Conservation (phyloP, 2,329 filamentous ascomycete genomes). For the Coniochaeta prunicola region DNA sequence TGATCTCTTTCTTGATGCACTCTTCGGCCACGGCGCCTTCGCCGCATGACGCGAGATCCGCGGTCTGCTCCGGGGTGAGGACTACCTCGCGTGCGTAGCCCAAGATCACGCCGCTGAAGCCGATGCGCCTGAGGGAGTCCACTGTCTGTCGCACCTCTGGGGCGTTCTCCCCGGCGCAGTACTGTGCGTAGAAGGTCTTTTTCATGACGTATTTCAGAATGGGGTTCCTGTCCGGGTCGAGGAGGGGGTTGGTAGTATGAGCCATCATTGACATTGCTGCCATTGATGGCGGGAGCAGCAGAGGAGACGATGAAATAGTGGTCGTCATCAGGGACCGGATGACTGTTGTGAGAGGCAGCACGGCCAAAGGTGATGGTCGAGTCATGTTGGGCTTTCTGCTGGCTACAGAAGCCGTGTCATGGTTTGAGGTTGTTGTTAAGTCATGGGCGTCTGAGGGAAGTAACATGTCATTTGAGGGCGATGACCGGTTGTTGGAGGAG, state of each 20-base stretch:
- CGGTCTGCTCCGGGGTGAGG: conserved; percentile 47
- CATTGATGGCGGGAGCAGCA: conserved; percentile 65
- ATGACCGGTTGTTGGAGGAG: conserved; percentile 16
- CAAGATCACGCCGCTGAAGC: conserved; percentile 77
- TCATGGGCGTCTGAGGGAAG: conserved; percentile 4
- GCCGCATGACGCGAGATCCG: conserved; percentile 33
- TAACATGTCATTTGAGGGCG: conserved; percentile 11
- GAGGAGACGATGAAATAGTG: conserved; percentile 60
- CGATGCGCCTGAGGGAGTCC: conserved; percentile 59
- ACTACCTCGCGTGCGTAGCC: conserved; percentile 81
- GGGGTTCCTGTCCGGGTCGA: conserved; percentile 71
- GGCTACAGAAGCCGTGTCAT: not conserved
- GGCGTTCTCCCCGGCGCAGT: conserved; percentile 75
- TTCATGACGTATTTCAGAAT: conserved; percentile 65
- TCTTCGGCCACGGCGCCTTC: conserved; percentile 40
- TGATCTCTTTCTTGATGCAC: conserved; percentile 52
- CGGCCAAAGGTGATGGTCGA: conserved; percentile 43
- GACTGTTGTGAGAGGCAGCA: conserved; percentile 59
- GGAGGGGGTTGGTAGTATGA: conserved; percentile 55
- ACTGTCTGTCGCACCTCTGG: conserved; percentile 62
- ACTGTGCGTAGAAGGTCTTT: conserved; percentile 83
- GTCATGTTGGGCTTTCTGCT: conserved; percentile 4
- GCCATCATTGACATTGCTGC: conserved; percentile 62
- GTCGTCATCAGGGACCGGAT: conserved; percentile 64
- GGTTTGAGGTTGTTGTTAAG: not conserved